Evolutionary conservation across 306 rosid species (phyloP).

Genomic region (Gynostemma pentaphyllum): DNA sequence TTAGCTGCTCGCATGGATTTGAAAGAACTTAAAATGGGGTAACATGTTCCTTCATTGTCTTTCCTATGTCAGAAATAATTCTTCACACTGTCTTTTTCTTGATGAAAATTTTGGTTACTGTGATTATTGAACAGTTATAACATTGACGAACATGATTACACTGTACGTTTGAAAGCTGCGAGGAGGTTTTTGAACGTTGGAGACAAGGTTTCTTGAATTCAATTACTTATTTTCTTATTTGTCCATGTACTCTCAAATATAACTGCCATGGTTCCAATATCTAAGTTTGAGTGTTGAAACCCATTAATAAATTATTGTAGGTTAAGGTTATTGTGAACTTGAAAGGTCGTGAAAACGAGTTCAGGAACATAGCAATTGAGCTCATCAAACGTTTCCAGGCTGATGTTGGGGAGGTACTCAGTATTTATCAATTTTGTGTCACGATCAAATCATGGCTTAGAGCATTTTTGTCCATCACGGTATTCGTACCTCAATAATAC

Average conservation of each 20-base stretch:
- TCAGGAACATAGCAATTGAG: slow-evolving; percentile 83
- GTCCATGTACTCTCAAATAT: not conserved
- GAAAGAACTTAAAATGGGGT: slow-evolving; percentile 99
- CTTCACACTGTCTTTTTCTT: not conserved
- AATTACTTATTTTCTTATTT: not conserved
- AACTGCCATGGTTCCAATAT: not conserved
- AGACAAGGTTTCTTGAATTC: slow-evolving; percentile 59
- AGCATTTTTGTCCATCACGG: not conserved
- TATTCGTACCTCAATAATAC: too few relatives aligned
- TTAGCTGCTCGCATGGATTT: slow-evolving; percentile 87
- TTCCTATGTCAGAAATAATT: not conserved
- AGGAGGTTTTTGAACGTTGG: slow-evolving; percentile 82
- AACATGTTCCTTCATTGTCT: slow-evolving; percentile 17
- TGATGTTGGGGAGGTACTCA: slow-evolving; percentile 85
- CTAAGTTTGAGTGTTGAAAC: slow-evolving; percentile 12
- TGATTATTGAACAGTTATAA: slow-evolving; percentile 50
- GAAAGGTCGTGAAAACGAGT: slow-evolving; percentile 94
- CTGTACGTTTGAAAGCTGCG: slow-evolving; percentile 97
- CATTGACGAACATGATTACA: slow-evolving; percentile 93
- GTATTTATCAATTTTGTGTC: not conserved
- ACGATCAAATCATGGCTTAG: not conserved
- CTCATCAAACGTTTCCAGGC: slow-evolving; percentile 78
- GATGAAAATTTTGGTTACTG: not conserved
- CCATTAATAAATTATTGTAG: slow-evolving; percentile 30
- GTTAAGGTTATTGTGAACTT: slow-evolving; percentile 89